A percentile compares a stretch with the other conserved stretches of the same genome.
phyloP scores from a whole-genome alignment of 495 filamentous ascomycete species.

The Trichoderma orchidacearum region DNA sequence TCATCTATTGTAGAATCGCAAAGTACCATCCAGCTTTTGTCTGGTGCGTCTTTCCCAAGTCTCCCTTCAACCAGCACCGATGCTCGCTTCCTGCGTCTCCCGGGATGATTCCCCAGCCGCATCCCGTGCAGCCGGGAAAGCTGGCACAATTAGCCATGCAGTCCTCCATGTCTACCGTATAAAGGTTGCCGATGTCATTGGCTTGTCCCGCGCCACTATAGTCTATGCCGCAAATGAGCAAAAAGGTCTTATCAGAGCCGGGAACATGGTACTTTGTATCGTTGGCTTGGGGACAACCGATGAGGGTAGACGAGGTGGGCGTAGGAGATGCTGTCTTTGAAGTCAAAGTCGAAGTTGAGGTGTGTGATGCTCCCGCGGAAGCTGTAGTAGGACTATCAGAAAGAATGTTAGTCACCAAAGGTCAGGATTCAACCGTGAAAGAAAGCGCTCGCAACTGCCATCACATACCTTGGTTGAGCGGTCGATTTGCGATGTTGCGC shows the following conservation, averaged over 20 bases:
- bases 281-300: slow-evolving; percentile 27
- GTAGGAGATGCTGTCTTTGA: slow-evolving; percentile 7
- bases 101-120: slow-evolving; percentile 25
- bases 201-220: slow-evolving; percentile 21
- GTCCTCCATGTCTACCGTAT: slow-evolving; percentile 23
- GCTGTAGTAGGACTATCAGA: not conserved
- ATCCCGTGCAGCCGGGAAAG: slow-evolving; percentile 23
- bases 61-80: slow-evolving; percentile 30
- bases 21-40: slow-evolving; percentile 26
- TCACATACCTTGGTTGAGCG: slow-evolving; percentile 12
- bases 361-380: not conserved
- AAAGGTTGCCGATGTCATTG: slow-evolving; percentile 20
- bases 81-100: slow-evolving; percentile 21
- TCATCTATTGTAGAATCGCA: slow-evolving; percentile 17
- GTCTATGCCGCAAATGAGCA: slow-evolving; percentile 31
- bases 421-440: not conserved
- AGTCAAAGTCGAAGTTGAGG: slow-evolving; percentile 1
- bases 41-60: slow-evolving; percentile 17
- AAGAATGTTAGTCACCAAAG: too few species aligned
- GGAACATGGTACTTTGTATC: slow-evolving; percentile 28
- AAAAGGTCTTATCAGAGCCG: slow-evolving; percentile 24
- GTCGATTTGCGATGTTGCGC: not conserved
- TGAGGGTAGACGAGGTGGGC: slow-evolving; percentile 7
- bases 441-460: not conserved
- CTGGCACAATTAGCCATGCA: slow-evolving; percentile 31